Conservation (phyloP, 805 yeast genomes). For the Candida ficus region DNA sequence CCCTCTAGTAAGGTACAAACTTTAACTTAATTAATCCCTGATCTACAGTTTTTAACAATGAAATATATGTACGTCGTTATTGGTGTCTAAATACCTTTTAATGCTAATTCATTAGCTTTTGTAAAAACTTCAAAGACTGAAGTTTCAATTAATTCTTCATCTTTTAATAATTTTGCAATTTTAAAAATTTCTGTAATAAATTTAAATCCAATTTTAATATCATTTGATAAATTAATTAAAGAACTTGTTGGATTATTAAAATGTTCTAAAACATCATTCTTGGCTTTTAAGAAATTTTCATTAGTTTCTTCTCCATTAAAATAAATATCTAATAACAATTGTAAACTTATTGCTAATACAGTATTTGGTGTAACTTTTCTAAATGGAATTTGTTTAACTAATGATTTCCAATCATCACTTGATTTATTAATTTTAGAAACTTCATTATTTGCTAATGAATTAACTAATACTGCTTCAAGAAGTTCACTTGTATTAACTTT, state of each 20-base stretch:
- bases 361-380: conserved; percentile 51
- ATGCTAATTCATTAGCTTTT: conserved; percentile 6
- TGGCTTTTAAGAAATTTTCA: not conserved
- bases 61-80: too few relatives aligned
- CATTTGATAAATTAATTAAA: conserved; percentile 5
- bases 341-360: conserved; percentile 54
- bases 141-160: conserved; percentile 4
- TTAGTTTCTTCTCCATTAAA: conserved; percentile 2
- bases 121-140: conserved; percentile 1
- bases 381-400: conserved; percentile 60
- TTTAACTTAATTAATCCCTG: too few relatives aligned
- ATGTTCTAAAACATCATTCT: not conserved
- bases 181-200: conserved; percentile 8
- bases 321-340: conserved; percentile 29
- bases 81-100: too few relatives aligned
- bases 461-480: conserved; percentile 46
- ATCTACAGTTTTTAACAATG: too few relatives aligned
- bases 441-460: conserved; percentile 50
- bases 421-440: conserved; percentile 45
- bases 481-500: conserved; percentile 46
- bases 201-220: conserved; percentile 7
- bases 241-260: conserved; percentile 6
- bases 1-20: too few relatives aligned
- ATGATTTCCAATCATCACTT: conserved; percentile 51
- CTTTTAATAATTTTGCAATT: conserved; percentile 3